These are phyloP conservation scores for Talaromyces marneffei DNA, from an alignment of 2,329 filamentous ascomycete genomes.

Conservation along the genomic window DNA sequence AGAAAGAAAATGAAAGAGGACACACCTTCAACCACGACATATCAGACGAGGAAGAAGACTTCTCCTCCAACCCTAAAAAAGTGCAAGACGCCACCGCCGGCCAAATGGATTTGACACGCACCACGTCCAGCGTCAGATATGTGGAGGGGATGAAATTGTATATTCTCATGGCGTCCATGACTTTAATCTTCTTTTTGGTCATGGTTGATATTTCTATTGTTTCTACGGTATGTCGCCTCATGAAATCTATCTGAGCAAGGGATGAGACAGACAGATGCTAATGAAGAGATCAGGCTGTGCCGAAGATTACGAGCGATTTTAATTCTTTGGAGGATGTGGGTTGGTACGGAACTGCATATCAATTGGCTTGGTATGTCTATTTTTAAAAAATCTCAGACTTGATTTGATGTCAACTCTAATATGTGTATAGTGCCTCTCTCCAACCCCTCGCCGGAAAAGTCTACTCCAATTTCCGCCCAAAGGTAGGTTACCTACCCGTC, in stretches of 20 bases:
- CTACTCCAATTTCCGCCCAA: constrained; percentile 20
- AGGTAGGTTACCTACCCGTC: constrained; percentile 21
- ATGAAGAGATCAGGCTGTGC: constrained; percentile 34
- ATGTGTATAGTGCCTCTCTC: constrained; percentile 27
- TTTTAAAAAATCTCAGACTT: background rate
- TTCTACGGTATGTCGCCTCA: constrained; percentile 35
- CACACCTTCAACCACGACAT: background rate
- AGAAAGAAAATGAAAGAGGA: background rate
- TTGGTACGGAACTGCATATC: constrained; percentile 25
- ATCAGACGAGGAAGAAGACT: background rate
- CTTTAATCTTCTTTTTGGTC: constrained; percentile 42
- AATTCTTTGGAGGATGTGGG: constrained; percentile 22
- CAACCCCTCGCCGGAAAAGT: constrained; percentile 47
- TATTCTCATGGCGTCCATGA: constrained; percentile 30
- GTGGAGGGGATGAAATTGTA: constrained; percentile 17
- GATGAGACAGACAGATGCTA: background rate
- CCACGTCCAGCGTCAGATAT: constrained; percentile 11
- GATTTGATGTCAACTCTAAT: background rate
- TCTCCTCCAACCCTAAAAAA: background rate
- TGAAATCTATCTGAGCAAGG: background rate
- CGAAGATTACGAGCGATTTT: constrained; percentile 39
- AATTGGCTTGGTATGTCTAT: constrained; percentile 30
- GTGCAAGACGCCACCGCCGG: constrained; percentile 4
- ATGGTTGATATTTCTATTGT: constrained; percentile 50
- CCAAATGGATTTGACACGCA: constrained; percentile 1